Evolutionary conservation across 2,329 filamentous ascomycete genomes (phyloP).

Genomic region (Neopestalotiopsis clavispora): DNA sequence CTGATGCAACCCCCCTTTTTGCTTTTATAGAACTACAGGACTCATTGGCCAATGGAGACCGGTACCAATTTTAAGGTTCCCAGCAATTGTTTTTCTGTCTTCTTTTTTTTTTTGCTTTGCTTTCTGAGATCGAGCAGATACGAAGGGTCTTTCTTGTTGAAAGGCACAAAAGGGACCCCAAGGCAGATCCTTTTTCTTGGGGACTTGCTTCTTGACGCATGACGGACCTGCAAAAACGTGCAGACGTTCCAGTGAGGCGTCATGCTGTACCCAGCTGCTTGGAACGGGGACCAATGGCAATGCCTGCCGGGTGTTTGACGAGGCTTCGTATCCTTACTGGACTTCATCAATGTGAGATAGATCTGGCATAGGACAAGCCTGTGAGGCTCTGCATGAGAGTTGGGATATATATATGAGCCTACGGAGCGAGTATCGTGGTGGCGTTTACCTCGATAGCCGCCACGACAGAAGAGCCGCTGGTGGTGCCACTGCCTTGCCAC

Average conservation of each 20-base stretch:
- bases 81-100: background rate
- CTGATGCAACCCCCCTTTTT: background rate
- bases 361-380: background rate
- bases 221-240: background rate
- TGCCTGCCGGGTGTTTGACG: background rate
- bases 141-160: background rate
- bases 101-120: background rate
- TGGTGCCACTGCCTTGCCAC: background rate
- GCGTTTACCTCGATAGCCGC: background rate
- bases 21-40: background rate
- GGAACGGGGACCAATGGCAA: background rate
- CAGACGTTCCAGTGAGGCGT: background rate
- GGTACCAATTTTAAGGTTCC: background rate
- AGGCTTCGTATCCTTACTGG: background rate
- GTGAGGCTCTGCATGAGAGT: background rate
- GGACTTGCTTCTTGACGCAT: background rate
- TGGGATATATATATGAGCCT: background rate
- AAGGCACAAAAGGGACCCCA: background rate
- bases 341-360: background rate
- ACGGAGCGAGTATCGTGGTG: background rate
- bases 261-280: background rate
- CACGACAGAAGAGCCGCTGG: background rate
- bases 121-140: background rate
- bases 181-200: background rate
- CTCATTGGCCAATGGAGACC: background rate